These are phyloP conservation scores for Penicillium samsonianum DNA, from an alignment of 495 filamentous ascomycete species.

Conservation along the genomic window DNA sequence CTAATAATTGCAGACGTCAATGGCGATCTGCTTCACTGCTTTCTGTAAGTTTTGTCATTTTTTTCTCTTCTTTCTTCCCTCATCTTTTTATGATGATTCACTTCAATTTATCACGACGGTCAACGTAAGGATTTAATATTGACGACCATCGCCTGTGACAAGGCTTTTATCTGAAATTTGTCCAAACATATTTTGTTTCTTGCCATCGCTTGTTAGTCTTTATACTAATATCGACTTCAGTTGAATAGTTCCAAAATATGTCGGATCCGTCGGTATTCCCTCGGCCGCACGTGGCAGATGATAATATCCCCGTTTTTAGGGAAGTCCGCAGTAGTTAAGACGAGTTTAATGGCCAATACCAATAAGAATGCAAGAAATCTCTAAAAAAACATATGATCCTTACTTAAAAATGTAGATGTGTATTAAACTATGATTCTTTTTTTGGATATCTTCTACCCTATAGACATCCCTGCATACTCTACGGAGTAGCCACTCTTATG, in stretches of 20 bases:
- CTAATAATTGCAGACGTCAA: constrained; percentile 11
- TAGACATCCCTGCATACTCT: constrained; percentile 9
- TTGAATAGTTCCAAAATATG: constrained; percentile 8
- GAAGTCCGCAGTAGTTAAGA: not conserved
- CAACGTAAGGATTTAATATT: constrained; percentile 83
- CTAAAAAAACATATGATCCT: too few species aligned
- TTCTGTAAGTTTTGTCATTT: constrained; percentile 28
- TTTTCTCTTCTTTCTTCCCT: constrained; percentile 10
- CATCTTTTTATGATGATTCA: constrained; percentile 70
- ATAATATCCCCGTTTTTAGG: not conserved
- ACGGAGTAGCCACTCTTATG: too few species aligned
- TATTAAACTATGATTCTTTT: not conserved
- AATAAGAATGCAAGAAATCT: constrained; percentile 6
- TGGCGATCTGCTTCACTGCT: not conserved
- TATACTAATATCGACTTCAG: constrained; percentile 27
- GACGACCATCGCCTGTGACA: constrained; percentile 92
- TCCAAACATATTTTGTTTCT: constrained; percentile 15
- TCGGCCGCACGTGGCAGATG: not conserved
- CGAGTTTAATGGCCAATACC: constrained; percentile 6
- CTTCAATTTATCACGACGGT: constrained; percentile 90
- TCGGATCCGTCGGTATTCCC: constrained; percentile 6
- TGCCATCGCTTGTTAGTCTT: constrained; percentile 18
- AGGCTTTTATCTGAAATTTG: constrained; percentile 67
- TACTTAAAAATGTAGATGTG: not conserved
- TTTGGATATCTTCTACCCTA: not conserved